Percentiles rank a stretch among this genome's conserved stretches.
phyloP scores from a whole-genome alignment of 1,284 basidiomycete species.

The Cryptococcus sp. region DNA sequence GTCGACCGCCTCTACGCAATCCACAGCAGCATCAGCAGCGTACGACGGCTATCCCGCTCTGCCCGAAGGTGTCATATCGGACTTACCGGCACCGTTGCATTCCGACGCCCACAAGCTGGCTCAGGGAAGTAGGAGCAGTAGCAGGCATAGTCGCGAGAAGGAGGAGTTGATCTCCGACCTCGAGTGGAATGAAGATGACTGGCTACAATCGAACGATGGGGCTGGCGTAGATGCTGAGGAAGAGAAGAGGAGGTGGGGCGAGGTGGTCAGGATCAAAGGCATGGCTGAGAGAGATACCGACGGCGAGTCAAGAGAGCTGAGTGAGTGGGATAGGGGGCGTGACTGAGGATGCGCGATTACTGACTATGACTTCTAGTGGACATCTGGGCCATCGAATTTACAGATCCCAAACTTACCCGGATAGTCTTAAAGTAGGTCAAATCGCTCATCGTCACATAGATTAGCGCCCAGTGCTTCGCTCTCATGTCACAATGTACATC shows the following conservation, averaged over 20 bases:
- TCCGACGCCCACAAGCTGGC: conserved; percentile 14
- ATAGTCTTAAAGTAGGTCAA: conserved; percentile 65
- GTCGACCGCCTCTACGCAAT: neutral
- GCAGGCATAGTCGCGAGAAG: conserved; percentile 15
- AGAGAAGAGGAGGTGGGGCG: conserved; percentile 22
- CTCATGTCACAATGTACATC: no score
- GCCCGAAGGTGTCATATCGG: conserved; percentile 14
- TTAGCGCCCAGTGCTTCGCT: neutral
- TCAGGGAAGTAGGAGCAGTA: conserved; percentile 11
- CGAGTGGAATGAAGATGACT: conserved; percentile 22
- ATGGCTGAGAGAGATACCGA: conserved; percentile 42
- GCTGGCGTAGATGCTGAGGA: conserved; percentile 14
- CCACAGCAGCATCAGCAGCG: conserved; percentile 13
- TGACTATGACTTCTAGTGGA: conserved; percentile 55
- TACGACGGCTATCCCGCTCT: conserved; percentile 18
- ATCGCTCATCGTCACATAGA: no score
- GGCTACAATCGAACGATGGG: conserved; percentile 13
- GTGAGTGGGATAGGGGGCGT: conserved; percentile 27
- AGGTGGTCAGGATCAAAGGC: conserved; percentile 36
- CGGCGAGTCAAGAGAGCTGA: conserved; percentile 28
- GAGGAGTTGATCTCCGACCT: conserved; percentile 34
- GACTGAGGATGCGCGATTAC: conserved; percentile 8
- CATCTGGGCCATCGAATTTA: conserved; percentile 85
- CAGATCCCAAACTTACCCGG: conserved; percentile 64
- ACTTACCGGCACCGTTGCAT: conserved; percentile 38